phyloP scores from a whole-genome alignment of 2,329 filamentous ascomycete species.

The Fusarium hostae region DNA sequence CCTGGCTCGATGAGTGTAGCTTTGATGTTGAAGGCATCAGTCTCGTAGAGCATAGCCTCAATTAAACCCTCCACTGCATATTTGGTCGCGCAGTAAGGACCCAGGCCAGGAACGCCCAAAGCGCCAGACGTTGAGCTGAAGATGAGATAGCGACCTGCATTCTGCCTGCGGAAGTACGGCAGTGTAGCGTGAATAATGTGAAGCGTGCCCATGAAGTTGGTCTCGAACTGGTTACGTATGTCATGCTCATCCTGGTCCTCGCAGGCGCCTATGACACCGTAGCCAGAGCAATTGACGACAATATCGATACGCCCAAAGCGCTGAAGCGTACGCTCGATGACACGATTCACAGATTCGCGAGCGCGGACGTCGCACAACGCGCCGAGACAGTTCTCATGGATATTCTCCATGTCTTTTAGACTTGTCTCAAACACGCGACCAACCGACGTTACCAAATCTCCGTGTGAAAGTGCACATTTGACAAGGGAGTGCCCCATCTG shows the following conservation, averaged over 20 bases:
- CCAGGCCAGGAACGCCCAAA: constrained; percentile 90
- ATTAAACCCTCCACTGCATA: constrained; percentile 96
- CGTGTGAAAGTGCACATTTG: constrained; percentile 80
- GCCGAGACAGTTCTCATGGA: constrained; percentile 78
- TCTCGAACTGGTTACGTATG: constrained; percentile 95
- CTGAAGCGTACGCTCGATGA: constrained; percentile 75
- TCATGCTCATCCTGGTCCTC: constrained; percentile 98
- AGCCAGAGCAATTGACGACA: constrained; percentile 93
- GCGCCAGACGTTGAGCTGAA: constrained; percentile 94
- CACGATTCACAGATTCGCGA: constrained; percentile 78
- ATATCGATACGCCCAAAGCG: constrained; percentile 87
- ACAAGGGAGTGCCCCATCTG: constrained; percentile 94
- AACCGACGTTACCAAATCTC: constrained; percentile 87
- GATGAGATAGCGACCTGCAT: constrained; percentile 85
- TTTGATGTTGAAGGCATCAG: constrained; percentile 91
- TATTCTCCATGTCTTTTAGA: constrained; percentile 75
- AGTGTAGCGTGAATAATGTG: constrained; percentile 92
- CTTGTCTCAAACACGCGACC: constrained; percentile 84
- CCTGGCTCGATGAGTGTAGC: constrained; percentile 93
- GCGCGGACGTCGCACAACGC: constrained; percentile 91
- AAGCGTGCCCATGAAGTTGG: constrained; percentile 95
- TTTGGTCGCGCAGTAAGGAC: constrained; percentile 96
- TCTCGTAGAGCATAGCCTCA: constrained; percentile 96
- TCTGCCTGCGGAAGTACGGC: constrained; percentile 84
- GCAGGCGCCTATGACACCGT: constrained; percentile 93